A percentile compares a stretch with the other conserved stretches of the same genome.
Evolutionary conservation across 2,329 filamentous ascomycete species (phyloP).

Genomic region (Fusarium sp.): DNA sequence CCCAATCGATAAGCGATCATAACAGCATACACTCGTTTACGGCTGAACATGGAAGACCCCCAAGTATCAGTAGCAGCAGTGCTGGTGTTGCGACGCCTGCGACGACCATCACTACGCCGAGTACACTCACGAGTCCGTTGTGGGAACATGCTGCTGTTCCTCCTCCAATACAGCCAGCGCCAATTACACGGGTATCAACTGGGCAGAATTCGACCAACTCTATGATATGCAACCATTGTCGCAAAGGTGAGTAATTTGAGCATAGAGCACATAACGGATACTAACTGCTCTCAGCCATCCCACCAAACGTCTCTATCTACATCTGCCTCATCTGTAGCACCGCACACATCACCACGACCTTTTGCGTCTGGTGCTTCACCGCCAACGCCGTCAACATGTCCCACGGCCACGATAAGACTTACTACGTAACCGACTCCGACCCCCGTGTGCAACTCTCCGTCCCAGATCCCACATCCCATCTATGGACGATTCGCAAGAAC

Average conservation of each 20-base stretch:
- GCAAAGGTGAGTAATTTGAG: constrained; percentile 21
- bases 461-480: constrained; percentile 25
- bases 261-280: fast-evolving
- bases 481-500: constrained; percentile 43
- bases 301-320: constrained; percentile 40
- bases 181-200: constrained; percentile 10
- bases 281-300: constrained; percentile 22
- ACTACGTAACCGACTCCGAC: constrained; percentile 42
- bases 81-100: constrained; percentile 13
- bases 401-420: constrained; percentile 42
- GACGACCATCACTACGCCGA: constrained; percentile 19
- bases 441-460: constrained; percentile 27
- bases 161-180: not conserved
- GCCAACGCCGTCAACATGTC: constrained; percentile 34
- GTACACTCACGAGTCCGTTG: constrained; percentile 1
- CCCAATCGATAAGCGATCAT: constrained; percentile 8
- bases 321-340: constrained; percentile 44
- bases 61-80: constrained; percentile 24
- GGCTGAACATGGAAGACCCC: constrained; percentile 5
- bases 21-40: constrained; percentile 7
- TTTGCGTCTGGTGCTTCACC: constrained; percentile 45
- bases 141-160: constrained; percentile 7
- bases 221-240: constrained; percentile 32
- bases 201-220: not conserved
- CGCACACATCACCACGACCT: constrained; percentile 20